Percentiles rank a stretch among this genome's conserved stretches.
These are phyloP conservation scores for Moelleriella libera DNA, from an alignment of 2,329 filamentous ascomycete species.

Conservation along the genomic window DNA sequence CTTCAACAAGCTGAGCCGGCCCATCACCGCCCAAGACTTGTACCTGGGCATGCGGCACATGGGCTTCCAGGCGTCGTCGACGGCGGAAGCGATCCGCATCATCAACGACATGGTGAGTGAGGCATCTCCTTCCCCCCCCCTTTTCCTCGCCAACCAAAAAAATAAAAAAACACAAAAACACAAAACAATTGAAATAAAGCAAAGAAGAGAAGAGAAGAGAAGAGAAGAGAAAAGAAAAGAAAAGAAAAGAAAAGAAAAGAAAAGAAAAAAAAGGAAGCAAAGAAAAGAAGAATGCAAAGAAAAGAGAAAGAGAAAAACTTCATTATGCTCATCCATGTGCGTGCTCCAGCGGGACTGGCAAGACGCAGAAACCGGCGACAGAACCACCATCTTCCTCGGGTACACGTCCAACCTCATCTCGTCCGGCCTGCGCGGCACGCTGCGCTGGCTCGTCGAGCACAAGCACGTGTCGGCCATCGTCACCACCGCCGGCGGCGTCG, in stretches of 20 bases:
- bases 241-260: too few relatives aligned
- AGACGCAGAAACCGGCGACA: constrained; percentile 63
- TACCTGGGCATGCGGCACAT: constrained; percentile 71
- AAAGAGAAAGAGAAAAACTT: neutral
- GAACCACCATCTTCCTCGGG: constrained; percentile 89
- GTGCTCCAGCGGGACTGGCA: constrained; percentile 52
- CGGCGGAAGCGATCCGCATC: constrained; percentile 77
- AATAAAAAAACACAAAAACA: too few relatives aligned
- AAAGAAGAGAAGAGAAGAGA: too few relatives aligned
- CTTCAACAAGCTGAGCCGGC: constrained; percentile 67
- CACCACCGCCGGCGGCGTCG: constrained; percentile 86
- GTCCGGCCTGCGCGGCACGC: constrained; percentile 78
- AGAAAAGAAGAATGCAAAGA: neutral
- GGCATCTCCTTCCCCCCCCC: neutral
- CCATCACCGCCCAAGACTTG: constrained; percentile 76
- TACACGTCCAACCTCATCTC: constrained; percentile 98
- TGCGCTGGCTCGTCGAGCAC: constrained; percentile 88
- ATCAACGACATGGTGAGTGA: constrained; percentile 81
- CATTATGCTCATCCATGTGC: too few relatives aligned
- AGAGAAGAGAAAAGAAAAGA: too few relatives aligned
- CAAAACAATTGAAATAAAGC: too few relatives aligned
- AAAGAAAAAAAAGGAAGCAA: too few relatives aligned
- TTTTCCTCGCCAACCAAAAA: neutral
- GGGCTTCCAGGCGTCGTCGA: constrained; percentile 59
- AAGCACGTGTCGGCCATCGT: constrained; percentile 86